Percentiles rank a stretch among this genome's conserved stretches.
phyloP scores from a whole-genome alignment of 2,329 filamentous ascomycete genomes.

The Aspergillus phoenicis region DNA sequence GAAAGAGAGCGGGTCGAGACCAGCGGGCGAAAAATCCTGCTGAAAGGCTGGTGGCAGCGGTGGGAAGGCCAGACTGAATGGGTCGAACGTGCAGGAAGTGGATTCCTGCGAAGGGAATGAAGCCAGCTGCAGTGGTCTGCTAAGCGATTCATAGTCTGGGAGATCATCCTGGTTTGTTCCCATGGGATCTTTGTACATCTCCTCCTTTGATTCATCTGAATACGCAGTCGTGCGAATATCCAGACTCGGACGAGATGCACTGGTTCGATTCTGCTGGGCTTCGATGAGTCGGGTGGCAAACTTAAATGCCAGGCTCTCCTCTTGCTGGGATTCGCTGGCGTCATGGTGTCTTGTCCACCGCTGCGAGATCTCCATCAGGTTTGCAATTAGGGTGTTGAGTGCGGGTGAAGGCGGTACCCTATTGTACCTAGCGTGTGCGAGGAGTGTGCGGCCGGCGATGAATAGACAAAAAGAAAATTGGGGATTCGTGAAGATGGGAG shows the following conservation, averaged over 20 bases:
- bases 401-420: conserved; percentile 29
- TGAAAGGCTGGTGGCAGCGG: too few relatives aligned
- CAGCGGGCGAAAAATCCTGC: too few relatives aligned
- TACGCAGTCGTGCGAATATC: conserved; percentile 26
- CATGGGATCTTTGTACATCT: too few relatives aligned
- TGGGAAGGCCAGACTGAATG: too few relatives aligned
- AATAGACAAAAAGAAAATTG: conserved; percentile 53
- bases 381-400: conserved; percentile 38
- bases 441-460: conserved; percentile 45
- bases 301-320: conserved; percentile 23
- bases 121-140: too few relatives aligned
- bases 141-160: too few relatives aligned
- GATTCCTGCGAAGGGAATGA: too few relatives aligned
- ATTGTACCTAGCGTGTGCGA: conserved; percentile 43
- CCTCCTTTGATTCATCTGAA: conserved; percentile 12
- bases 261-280: conserved; percentile 12
- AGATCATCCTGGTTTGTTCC: too few relatives aligned
- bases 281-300: conserved; percentile 24
- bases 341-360: conserved; percentile 38
- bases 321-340: conserved; percentile 12
- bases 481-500: conserved; percentile 32
- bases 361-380: conserved; percentile 40
- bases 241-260: conserved; percentile 12
- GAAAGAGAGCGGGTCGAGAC: too few relatives aligned
- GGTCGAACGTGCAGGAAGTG: too few relatives aligned